Evolutionary conservation across 176 grass and related monocot species (phyloP).

Genomic region (Saccharum spontaneum): DNA sequence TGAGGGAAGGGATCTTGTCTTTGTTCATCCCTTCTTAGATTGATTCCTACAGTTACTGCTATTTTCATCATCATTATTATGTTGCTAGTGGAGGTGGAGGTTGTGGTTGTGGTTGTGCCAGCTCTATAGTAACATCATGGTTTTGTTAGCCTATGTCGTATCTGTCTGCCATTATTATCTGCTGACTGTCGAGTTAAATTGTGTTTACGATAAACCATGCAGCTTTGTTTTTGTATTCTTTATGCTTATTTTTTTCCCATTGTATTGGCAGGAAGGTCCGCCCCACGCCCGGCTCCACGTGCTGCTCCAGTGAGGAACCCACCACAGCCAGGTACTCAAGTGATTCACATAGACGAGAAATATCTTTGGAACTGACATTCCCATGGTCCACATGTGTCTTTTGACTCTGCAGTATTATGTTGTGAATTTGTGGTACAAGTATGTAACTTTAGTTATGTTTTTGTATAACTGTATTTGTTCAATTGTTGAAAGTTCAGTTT

Average conservation of each 20-base stretch:
- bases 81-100: not conserved
- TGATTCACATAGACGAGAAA: not conserved
- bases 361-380: not conserved
- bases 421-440: not conserved
- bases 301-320: conserved; percentile 65
- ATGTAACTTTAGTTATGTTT: not conserved
- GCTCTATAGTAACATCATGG: not conserved
- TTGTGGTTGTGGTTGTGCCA: not conserved
- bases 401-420: not conserved
- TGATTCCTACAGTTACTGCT: conserved; percentile 32
- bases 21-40: conserved; percentile 45
- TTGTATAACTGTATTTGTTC: not conserved
- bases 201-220: not conserved
- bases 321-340: conserved; percentile 63
- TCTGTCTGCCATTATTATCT: not conserved
- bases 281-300: conserved; percentile 68
- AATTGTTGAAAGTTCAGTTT: not conserved
- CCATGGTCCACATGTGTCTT: not conserved
- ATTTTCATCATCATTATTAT: not conserved
- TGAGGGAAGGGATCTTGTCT: conserved; percentile 39
- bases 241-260: not conserved
- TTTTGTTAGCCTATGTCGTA: not conserved
- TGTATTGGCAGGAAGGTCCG: conserved; percentile 58
- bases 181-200: not conserved
- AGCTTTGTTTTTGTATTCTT: not conserved